A percentile compares a stretch with the other conserved stretches of the same genome.
These are phyloP conservation scores for Puccinia polysora DNA, from an alignment of 1,284 basidiomycete genomes.

Conservation along the genomic window DNA sequence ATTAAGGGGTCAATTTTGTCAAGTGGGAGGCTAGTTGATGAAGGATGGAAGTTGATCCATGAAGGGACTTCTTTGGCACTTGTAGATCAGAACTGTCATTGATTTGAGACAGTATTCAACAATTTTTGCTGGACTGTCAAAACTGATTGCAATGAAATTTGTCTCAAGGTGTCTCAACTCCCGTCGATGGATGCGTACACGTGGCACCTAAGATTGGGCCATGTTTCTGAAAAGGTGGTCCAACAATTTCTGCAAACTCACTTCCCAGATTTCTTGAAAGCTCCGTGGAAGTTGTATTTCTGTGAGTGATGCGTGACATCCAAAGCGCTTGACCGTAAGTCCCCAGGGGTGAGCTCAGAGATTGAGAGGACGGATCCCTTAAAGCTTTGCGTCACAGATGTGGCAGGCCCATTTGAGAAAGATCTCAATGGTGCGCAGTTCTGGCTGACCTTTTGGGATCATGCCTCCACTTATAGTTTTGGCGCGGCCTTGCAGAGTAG, in stretches of 20 bases:
- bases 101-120: background rate
- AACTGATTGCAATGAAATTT: background rate
- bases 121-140: background rate
- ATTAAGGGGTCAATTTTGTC: slow-evolving; percentile 1
- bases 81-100: background rate
- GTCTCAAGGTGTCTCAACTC: background rate
- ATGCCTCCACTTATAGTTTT: background rate
- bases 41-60: background rate
- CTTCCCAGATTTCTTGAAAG: background rate
- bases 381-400: background rate
- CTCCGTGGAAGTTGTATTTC: background rate
- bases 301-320: slow-evolving; percentile 8
- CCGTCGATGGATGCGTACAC: background rate
- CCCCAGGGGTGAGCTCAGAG: background rate
- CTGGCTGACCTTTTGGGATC: background rate
- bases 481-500: background rate
- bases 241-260: background rate
- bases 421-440: background rate
- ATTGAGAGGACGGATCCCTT: background rate
- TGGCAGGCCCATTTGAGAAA: background rate
- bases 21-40: background rate
- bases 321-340: background rate
- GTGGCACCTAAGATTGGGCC: slow-evolving; percentile 6
- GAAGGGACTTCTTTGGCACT: background rate
- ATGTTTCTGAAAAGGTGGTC: background rate